These are phyloP conservation scores for Solanum bulbocastanum DNA, from an alignment of 257 asterid genomes.

Conservation along the genomic window DNA sequence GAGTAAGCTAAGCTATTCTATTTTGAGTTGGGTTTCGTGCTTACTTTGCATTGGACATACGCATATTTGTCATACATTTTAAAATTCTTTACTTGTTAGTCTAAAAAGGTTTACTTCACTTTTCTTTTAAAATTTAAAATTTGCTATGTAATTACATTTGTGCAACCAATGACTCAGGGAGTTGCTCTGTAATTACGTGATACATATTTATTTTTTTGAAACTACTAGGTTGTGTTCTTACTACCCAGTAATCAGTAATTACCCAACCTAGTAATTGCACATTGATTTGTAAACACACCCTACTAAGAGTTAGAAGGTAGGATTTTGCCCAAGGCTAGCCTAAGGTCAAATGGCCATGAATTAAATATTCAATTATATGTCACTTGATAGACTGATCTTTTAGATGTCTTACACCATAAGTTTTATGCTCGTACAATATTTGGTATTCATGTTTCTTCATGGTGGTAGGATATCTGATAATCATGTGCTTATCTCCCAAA, in stretches of 20 bases:
- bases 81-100: not conserved
- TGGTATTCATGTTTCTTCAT: not conserved
- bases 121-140: not conserved
- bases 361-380: not conserved
- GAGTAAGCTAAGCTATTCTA: constrained; percentile 33
- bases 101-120: not conserved
- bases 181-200: not conserved
- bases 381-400: not conserved
- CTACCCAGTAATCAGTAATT: not conserved
- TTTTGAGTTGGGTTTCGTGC: not conserved
- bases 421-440: not conserved
- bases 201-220: not conserved
- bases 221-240: not conserved
- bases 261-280: not conserved
- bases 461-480: not conserved
- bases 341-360: not conserved
- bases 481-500: not conserved
- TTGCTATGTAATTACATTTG: not conserved
- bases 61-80: not conserved
- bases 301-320: not conserved
- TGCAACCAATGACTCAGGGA: not conserved
- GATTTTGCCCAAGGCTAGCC: not conserved
- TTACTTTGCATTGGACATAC: not conserved
- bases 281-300: not conserved
- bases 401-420: not conserved